Conservation (phyloP, 2,329 filamentous ascomycete genomes). For the Bipolaris sorokiniana region DNA sequence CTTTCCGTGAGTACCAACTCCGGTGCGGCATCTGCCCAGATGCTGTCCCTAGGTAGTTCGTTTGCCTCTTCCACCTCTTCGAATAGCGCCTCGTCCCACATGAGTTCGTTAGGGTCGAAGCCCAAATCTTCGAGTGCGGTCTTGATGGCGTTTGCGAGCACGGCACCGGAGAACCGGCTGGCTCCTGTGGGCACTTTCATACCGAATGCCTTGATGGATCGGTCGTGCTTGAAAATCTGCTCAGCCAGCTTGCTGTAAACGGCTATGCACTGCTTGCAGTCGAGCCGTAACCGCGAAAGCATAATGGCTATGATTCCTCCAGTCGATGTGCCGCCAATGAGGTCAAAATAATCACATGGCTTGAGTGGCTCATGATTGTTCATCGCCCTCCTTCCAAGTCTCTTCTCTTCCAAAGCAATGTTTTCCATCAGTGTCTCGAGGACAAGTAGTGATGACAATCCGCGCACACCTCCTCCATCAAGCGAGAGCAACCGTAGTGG, state of each 20-base stretch:
- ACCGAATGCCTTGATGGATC: slow-evolving; percentile 43
- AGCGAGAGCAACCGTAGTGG: slow-evolving; percentile 45
- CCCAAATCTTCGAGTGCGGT: slow-evolving; percentile 39
- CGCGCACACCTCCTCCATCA: slow-evolving; percentile 50
- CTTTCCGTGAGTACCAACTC: slow-evolving; percentile 34
- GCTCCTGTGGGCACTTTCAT: slow-evolving; percentile 46
- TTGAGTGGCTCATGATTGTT: slow-evolving; percentile 39
- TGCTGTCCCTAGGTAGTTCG: slow-evolving; percentile 39
- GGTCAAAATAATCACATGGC: slow-evolving; percentile 51
- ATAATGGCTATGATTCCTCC: slow-evolving; percentile 51
- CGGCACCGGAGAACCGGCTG: slow-evolving; percentile 46
- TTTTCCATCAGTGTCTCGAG: slow-evolving; percentile 50
- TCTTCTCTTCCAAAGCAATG: slow-evolving; percentile 48
- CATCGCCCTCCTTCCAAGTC: slow-evolving; percentile 36
- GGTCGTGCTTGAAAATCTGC: slow-evolving; percentile 49
- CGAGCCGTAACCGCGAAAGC: slow-evolving; percentile 47
- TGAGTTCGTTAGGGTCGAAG: slow-evolving; percentile 45
- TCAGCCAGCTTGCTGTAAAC: slow-evolving; percentile 48
- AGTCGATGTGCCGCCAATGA: slow-evolving; percentile 50
- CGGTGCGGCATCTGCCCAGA: slow-evolving; percentile 42
- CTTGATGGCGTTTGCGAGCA: slow-evolving; percentile 48
- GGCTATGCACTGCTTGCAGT: slow-evolving; percentile 46
- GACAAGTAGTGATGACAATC: slow-evolving; percentile 48
- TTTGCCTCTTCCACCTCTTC: slow-evolving; percentile 41
- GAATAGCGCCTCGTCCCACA: slow-evolving; percentile 51